A percentile compares a stretch with the other conserved stretches of the same genome.
phyloP scores from a whole-genome alignment of 192 early-diverging fungal genomes.

The Mortierella alpina region DNA sequence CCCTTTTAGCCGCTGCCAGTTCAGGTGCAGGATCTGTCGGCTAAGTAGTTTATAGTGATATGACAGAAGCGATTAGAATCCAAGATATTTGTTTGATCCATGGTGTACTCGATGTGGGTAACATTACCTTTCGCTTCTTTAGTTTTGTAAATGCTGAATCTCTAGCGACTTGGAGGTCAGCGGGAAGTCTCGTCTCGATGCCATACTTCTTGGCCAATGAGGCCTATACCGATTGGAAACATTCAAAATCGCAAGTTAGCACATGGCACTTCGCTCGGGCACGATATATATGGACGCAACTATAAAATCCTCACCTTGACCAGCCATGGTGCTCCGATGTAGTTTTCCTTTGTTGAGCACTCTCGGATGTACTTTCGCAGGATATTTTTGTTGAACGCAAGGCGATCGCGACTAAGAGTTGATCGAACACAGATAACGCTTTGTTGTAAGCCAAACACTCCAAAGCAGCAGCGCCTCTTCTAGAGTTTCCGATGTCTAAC shows the following conservation, averaged over 20 bases:
- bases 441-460: neutral
- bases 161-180: conserved; percentile 54
- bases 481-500: neutral
- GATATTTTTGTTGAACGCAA: conserved; percentile 76
- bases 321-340: conserved; percentile 79
- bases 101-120: too few species aligned
- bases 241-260: neutral
- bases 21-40: conserved; percentile 42
- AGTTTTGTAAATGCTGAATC: conserved; percentile 51
- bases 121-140: conserved; percentile 49
- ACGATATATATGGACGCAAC: neutral
- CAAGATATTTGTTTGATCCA: too few species aligned
- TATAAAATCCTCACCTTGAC: conserved; percentile 60
- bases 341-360: conserved; percentile 70
- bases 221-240: neutral
- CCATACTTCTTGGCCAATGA: conserved; percentile 59
- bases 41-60: conserved; percentile 22
- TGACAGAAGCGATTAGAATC: neutral
- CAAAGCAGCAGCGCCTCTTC: neutral
- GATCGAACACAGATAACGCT: neutral
- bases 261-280: neutral
- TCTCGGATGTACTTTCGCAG: conserved; percentile 79
- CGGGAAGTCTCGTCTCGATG: conserved; percentile 55
- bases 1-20: conserved; percentile 37
- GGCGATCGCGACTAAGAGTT: conserved; percentile 64